A percentile compares a stretch with the other conserved stretches of the same genome.
Conservation (phyloP, 768 basidiomycete genomes). For the Tricholomella constricta region DNA sequence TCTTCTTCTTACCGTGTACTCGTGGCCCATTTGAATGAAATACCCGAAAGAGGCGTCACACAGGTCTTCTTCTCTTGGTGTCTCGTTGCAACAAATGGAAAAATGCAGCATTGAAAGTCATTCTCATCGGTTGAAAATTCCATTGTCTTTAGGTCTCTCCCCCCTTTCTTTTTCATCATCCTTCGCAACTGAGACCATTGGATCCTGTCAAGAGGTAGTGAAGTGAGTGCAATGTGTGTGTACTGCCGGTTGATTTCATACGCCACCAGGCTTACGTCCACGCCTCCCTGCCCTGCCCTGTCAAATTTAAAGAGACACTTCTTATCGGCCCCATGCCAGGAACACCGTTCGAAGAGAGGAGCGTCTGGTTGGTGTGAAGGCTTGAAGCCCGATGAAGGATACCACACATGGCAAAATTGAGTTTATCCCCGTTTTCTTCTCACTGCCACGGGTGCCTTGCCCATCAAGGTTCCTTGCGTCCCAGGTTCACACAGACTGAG, state of each 20-base stretch:
- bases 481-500: slow-evolving; percentile 1
- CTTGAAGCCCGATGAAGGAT: slow-evolving; percentile 5
- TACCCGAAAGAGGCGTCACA: background rate
- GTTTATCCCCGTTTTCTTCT: slow-evolving; percentile 10
- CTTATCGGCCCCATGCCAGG: slow-evolving; percentile 14
- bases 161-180: too few relatives aligned
- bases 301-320: slow-evolving; percentile 4
- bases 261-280: slow-evolving; percentile 7
- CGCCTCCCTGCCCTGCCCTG: slow-evolving; percentile 5
- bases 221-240: too few relatives aligned
- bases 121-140: background rate
- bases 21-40: background rate
- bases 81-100: background rate
- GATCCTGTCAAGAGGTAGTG: too few relatives aligned
- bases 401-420: slow-evolving; percentile 5
- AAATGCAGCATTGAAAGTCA: background rate
- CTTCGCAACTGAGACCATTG: too few relatives aligned
- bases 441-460: slow-evolving; percentile 9
- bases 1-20: background rate
- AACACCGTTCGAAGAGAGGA: slow-evolving; percentile 1
- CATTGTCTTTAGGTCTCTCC: background rate
- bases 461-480: slow-evolving; percentile 6
- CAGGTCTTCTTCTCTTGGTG: background rate
- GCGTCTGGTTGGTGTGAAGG: background rate
- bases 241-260: background rate